A percentile compares a stretch with the other conserved stretches of the same genome.
Evolutionary conservation across 768 basidiomycete species (phyloP).

Genomic region (Myochromella boudieri): DNA sequence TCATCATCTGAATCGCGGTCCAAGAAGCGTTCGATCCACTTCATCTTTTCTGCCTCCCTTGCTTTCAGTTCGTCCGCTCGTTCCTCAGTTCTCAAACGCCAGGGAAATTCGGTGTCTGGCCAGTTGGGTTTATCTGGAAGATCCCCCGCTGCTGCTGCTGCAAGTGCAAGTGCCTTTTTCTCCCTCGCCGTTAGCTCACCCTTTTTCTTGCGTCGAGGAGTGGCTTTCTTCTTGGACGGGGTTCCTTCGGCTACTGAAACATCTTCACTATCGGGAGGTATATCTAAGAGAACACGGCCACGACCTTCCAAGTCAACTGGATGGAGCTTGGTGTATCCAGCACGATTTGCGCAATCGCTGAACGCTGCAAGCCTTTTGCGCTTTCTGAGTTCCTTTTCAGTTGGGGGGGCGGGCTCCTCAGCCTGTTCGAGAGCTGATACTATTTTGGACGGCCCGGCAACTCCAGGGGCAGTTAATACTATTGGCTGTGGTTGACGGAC

Average conservation of each 20-base stretch:
- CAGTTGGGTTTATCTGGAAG: conserved; percentile 60
- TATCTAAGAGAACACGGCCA: conserved; percentile 70
- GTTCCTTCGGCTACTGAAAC: conserved; percentile 27
- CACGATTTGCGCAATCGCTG: conserved; percentile 33
- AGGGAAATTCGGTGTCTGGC: conserved; percentile 80
- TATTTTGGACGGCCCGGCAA: conserved; percentile 43
- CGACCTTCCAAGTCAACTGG: conserved; percentile 66
- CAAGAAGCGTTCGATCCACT: conserved; percentile 69
- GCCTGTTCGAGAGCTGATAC: conserved; percentile 40
- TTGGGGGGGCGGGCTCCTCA: conserved; percentile 35
- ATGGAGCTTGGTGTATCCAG: conserved; percentile 43
- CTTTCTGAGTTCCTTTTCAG: conserved; percentile 66
- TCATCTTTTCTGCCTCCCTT: conserved; percentile 59
- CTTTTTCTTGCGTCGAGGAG: conserved; percentile 52
- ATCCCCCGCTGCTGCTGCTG: conserved; percentile 28
- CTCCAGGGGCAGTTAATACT: conserved; percentile 36
- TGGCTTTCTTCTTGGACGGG: conserved; percentile 39
- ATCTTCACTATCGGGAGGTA: conserved; percentile 39
- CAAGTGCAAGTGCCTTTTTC: conserved; percentile 26
- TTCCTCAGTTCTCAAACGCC: conserved; percentile 63
- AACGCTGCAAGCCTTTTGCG: conserved; percentile 72
- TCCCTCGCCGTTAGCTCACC: conserved; percentile 33
- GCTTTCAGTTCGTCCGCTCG: conserved; percentile 49
- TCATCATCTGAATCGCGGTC: conserved; percentile 71
- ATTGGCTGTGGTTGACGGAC: conserved; percentile 55